These are phyloP conservation scores for Globisporangium camurandrum DNA, from an alignment of 352 stramenopile species.

Conservation along the genomic window DNA sequence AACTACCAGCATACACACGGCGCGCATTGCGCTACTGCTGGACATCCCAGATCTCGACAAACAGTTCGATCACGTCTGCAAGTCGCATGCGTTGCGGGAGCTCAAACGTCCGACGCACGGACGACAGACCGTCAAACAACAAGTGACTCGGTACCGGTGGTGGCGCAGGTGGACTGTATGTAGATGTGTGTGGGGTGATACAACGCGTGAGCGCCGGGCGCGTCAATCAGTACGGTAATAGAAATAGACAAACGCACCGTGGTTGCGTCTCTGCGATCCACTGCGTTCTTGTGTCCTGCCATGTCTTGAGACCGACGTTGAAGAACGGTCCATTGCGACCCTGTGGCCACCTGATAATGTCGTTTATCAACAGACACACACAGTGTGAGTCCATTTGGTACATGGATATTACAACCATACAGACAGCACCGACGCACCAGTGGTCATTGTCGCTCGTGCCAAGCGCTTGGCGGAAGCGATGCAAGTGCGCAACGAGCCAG, in stretches of 20 bases:
- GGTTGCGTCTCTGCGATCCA: conserved; percentile 71
- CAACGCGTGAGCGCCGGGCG: no score
- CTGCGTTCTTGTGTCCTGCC: conserved; percentile 58
- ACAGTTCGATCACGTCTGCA: conserved; percentile 79
- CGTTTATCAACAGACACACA: background rate
- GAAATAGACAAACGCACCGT: conserved; percentile 25
- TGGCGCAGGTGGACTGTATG: conserved; percentile 45
- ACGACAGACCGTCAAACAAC: conserved; percentile 79
- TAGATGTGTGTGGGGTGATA: background rate
- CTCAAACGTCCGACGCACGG: conserved; percentile 81
- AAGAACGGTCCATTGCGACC: conserved; percentile 82
- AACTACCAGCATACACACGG: no score
- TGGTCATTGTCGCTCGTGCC: conserved; percentile 73
- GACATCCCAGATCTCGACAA: conserved; percentile 86
- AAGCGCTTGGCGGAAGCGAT: conserved; percentile 70
- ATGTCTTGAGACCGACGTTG: conserved; percentile 70
- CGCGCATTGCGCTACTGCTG: conserved; percentile 56
- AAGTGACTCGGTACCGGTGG: conserved; percentile 64
- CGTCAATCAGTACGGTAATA: background rate
- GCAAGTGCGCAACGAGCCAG: conserved; percentile 76
- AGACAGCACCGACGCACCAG: conserved; percentile 23
- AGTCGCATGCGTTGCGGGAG: conserved; percentile 81
- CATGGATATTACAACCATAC: background rate
- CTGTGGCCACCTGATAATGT: conserved; percentile 56
- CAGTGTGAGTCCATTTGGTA: background rate